These are phyloP conservation scores for Chlamydomonas reinhardtii DNA, from an alignment of 163 green algal genomes.

Conservation along the genomic window DNA sequence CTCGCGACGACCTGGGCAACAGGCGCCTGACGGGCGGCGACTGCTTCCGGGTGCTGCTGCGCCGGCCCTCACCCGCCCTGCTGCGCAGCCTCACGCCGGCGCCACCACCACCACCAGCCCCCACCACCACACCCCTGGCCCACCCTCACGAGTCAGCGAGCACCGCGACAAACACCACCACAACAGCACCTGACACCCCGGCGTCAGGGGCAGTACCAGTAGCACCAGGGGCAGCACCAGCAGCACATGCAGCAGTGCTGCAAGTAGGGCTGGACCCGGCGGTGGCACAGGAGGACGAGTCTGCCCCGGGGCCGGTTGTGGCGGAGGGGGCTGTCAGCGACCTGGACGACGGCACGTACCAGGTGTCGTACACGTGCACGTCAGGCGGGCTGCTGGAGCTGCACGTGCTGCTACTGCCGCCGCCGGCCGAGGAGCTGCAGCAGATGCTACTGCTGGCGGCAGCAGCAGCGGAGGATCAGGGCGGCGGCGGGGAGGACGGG, in stretches of 20 bases:
- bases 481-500: too few relatives aligned
- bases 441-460: neutral
- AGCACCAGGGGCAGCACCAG: too few relatives aligned
- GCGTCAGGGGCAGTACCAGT: neutral
- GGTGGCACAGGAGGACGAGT: neutral
- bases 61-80: neutral
- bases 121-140: too few relatives aligned
- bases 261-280: neutral
- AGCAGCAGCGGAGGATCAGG: neutral
- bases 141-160: too few relatives aligned
- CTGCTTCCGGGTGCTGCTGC: conserved; percentile 12
- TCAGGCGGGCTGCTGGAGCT: conserved; percentile 41
- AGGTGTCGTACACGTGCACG: conserved; percentile 24
- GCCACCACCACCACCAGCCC: neutral
- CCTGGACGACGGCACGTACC: conserved; percentile 44
- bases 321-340: conserved; percentile 19
- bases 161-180: too few relatives aligned
- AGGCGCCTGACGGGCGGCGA: conserved; percentile 36
- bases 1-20: conserved; percentile 40
- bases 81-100: neutral
- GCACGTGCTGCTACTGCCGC: conserved; percentile 22
- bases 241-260: too few relatives aligned
- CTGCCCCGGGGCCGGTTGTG: neutral
- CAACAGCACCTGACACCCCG: too few relatives aligned
- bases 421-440: too few relatives aligned